These are phyloP conservation scores for Chlamydomonas sp. DNA, from an alignment of 139 green algal genomes.

Conservation along the genomic window DNA sequence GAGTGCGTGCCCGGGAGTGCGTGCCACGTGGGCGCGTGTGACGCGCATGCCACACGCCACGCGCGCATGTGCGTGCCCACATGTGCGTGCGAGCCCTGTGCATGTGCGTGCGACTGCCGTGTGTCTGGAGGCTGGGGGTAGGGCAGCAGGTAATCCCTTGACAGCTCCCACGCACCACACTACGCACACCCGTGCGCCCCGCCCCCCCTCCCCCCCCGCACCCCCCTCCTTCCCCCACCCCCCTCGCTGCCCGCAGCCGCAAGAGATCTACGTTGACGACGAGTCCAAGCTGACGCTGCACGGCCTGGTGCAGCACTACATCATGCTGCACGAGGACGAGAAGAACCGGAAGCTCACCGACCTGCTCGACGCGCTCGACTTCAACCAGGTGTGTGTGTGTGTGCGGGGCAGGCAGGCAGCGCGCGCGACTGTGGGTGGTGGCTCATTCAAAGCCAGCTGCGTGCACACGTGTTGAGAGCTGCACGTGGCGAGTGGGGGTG, in stretches of 20 bases:
- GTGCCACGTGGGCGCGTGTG: too few relatives aligned
- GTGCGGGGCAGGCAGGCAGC: too few relatives aligned
- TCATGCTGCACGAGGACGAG: constrained; percentile 92
- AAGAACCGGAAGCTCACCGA: constrained; percentile 99
- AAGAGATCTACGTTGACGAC: constrained; percentile 71
- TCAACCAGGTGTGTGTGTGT: constrained; percentile 93
- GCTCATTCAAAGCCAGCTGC: too few relatives aligned
- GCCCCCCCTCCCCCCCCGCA: too few relatives aligned
- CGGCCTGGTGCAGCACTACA: constrained; percentile 98
- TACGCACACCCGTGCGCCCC: not conserved
- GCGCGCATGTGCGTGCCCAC: too few relatives aligned
- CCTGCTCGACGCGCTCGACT: constrained; percentile 95
- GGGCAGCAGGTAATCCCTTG: not conserved
- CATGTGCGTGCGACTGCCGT: too few relatives aligned
- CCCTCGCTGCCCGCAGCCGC: constrained; percentile 29
- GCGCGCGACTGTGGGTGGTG: too few relatives aligned
- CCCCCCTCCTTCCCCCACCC: not conserved
- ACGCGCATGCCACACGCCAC: too few relatives aligned
- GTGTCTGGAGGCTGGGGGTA: not conserved
- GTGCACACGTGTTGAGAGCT: too few relatives aligned
- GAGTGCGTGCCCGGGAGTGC: too few relatives aligned
- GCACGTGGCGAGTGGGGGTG: too few relatives aligned
- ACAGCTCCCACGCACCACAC: not conserved
- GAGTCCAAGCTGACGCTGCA: constrained; percentile 99
- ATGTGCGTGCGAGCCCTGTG: too few relatives aligned